phyloP scores from a whole-genome alignment of 78 protist species.

The Cavenderia fasciculata region DNA sequence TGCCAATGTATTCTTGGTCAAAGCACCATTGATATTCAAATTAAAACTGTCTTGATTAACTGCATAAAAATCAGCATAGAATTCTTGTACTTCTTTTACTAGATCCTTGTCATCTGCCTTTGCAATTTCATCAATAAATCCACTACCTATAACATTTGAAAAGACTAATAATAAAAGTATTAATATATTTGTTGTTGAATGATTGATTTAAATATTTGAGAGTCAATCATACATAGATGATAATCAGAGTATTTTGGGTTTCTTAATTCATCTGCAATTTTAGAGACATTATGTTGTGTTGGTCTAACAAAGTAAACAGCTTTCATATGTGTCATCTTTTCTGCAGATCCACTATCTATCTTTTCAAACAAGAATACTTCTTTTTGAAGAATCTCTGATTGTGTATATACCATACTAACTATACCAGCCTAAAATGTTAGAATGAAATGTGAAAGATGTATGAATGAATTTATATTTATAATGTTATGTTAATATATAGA shows the following conservation, averaged over 20 bases:
- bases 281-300: slow-evolving; percentile 78
- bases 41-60: slow-evolving; percentile 77
- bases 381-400: slow-evolving; percentile 89
- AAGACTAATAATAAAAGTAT: slow-evolving; percentile 73
- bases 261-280: slow-evolving; percentile 83
- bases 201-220: too few relatives aligned
- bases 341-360: slow-evolving; percentile 74
- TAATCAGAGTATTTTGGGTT: slow-evolving; percentile 88
- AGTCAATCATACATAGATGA: slow-evolving; percentile 86
- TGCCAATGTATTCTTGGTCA: slow-evolving; percentile 1
- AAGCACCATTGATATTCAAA: slow-evolving; percentile 66
- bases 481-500: not conserved
- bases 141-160: slow-evolving; percentile 78
- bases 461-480: not conserved
- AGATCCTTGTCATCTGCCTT: slow-evolving; percentile 92
- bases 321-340: slow-evolving; percentile 89
- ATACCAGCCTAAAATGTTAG: slow-evolving; percentile 66
- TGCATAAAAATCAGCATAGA: slow-evolving; percentile 91
- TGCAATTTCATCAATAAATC: slow-evolving; percentile 85
- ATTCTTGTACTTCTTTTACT: slow-evolving; percentile 89
- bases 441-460: not conserved
- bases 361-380: slow-evolving; percentile 95
- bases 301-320: slow-evolving; percentile 92
- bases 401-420: slow-evolving; percentile 90
- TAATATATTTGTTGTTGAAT: too few relatives aligned